Conservation (phyloP, 2,329 filamentous ascomycete species). For the Rachicladosporium sp. region DNA sequence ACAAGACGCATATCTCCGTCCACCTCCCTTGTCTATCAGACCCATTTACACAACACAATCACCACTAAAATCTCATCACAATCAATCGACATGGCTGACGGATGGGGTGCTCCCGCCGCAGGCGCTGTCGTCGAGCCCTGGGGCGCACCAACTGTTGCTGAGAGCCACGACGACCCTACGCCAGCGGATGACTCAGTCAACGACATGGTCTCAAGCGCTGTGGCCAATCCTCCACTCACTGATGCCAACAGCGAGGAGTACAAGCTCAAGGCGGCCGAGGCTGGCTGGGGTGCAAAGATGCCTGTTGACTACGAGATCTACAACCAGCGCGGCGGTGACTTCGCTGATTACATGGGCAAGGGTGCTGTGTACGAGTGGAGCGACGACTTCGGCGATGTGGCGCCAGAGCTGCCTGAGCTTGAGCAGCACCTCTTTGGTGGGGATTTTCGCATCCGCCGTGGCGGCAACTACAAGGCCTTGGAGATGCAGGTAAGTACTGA, state of each 20-base stretch:
- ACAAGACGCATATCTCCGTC: too few species aligned
- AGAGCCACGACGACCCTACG: too few species aligned
- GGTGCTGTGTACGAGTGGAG: constrained; percentile 70
- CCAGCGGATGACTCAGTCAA: too few species aligned
- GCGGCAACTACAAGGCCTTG: constrained; percentile 51
- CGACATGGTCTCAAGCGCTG: too few species aligned
- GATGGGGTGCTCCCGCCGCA: too few species aligned
- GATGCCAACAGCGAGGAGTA: constrained; percentile 6
- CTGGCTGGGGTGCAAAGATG: constrained; percentile 17
- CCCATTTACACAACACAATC: neutral
- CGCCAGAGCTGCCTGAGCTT: constrained; percentile 55
- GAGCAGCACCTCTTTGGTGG: constrained; percentile 63
- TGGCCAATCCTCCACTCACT: neutral
- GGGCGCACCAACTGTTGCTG: too few species aligned
- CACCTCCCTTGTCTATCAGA: too few species aligned
- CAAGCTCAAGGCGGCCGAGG: constrained; percentile 8
- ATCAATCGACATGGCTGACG: too few species aligned
- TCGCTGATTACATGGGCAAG: constrained; percentile 37
- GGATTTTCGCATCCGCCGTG: constrained; percentile 42
- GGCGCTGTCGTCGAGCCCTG: too few species aligned
- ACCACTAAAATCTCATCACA: too few species aligned
- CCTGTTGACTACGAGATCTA: constrained; percentile 18
- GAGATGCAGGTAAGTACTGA: constrained; percentile 40
- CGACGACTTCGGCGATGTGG: constrained; percentile 77
- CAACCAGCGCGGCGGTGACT: constrained; percentile 8